A percentile compares a stretch with the other conserved stretches of the same genome.
Conservation (phyloP, 257 asterid genomes). For the Fraxinus cuspidata region DNA sequence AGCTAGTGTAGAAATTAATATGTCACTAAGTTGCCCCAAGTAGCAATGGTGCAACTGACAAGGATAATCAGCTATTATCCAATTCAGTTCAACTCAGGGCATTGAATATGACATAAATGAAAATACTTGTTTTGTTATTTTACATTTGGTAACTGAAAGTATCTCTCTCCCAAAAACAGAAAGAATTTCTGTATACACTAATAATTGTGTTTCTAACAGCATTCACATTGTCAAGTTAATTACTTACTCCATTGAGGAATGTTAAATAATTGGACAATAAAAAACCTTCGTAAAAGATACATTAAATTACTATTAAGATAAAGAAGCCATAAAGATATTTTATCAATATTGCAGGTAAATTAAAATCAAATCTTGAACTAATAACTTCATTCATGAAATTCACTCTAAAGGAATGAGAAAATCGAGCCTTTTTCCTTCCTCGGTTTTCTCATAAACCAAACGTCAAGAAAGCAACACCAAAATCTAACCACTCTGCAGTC, state of each 20-base stretch:
- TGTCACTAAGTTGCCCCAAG: neutral
- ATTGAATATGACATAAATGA: neutral
- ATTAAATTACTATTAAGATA: neutral
- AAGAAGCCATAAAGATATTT: neutral
- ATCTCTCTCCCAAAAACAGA: neutral
- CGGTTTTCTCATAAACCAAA: neutral
- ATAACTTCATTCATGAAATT: neutral
- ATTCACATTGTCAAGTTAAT: neutral
- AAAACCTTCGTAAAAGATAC: neutral
- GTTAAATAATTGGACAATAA: neutral
- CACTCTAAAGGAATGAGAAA: neutral
- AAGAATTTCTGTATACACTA: neutral
- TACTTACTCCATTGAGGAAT: neutral
- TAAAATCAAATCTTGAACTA: neutral
- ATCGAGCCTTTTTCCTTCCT: neutral
- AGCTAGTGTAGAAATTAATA: neutral
- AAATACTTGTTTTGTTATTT: neutral
- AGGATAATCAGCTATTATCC: neutral
- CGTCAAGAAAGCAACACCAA: neutral
- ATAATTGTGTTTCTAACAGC: neutral
- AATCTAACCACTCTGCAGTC: neutral
- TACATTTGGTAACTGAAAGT: neutral
- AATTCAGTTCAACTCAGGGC: neutral
- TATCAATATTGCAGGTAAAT: neutral
- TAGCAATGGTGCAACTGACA: neutral